A percentile compares a stretch with the other conserved stretches of the same genome.
Conservation (phyloP, 768 basidiomycete genomes). For the Suillus americanus region DNA sequence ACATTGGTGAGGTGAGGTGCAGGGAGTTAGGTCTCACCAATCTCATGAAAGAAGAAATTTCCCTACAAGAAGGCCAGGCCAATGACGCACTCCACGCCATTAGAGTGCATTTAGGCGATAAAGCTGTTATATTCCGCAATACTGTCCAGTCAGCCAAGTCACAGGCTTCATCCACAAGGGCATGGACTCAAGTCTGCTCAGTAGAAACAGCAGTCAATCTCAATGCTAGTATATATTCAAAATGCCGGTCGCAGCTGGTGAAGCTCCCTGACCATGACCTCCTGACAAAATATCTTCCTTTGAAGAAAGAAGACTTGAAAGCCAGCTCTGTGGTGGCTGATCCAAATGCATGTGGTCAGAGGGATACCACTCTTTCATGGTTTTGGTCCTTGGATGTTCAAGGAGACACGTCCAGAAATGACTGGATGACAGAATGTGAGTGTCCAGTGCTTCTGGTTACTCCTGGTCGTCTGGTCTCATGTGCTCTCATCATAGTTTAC, state of each 20-base stretch:
- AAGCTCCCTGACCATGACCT: not conserved
- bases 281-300: not conserved
- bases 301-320: constrained; percentile 8
- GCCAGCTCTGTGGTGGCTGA: constrained; percentile 2
- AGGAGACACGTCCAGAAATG: not conserved
- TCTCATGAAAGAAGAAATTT: constrained; percentile 10
- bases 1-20: not conserved
- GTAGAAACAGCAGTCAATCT: not conserved
- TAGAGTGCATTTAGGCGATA: constrained; percentile 10
- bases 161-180: not conserved
- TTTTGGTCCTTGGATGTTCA: constrained; percentile 12
- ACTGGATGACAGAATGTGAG: constrained; percentile 14
- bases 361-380: constrained; percentile 7
- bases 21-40: not conserved
- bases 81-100: constrained; percentile 17
- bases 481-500: constrained; percentile 4
- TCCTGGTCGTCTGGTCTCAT: not conserved
- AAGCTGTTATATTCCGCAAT: constrained; percentile 9
- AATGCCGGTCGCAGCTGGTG: not conserved
- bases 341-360: constrained; percentile 8
- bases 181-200: constrained; percentile 2
- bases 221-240: constrained; percentile 5
- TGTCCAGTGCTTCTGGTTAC: not conserved
- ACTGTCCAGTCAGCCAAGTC: constrained; percentile 1
- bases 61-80: constrained; percentile 13